Evolutionary conservation across 2,329 filamentous ascomycete genomes (phyloP).

Genomic region (Berkeleyomyces basicola): DNA sequence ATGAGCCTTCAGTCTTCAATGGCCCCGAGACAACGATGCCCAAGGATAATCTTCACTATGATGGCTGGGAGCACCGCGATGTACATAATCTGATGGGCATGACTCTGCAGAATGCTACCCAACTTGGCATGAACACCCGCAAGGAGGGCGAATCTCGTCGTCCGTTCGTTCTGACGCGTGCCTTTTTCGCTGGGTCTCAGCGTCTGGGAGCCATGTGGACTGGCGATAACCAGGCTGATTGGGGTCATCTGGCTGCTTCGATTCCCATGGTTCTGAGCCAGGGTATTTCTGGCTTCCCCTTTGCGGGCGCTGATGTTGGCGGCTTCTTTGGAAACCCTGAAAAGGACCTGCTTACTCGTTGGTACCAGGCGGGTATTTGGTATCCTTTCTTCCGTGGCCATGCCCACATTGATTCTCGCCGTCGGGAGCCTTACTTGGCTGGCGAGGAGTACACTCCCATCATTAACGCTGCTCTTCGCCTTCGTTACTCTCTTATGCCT

Average conservation of each 20-base stretch:
- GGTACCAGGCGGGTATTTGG: slow-evolving; percentile 94
- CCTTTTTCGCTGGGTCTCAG: slow-evolving; percentile 85
- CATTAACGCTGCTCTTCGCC: slow-evolving; percentile 70
- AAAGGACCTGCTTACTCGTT: slow-evolving; percentile 77
- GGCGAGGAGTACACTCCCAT: slow-evolving; percentile 74
- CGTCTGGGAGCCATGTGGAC: slow-evolving; percentile 95
- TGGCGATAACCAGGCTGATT: slow-evolving; percentile 87
- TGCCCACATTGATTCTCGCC: slow-evolving; percentile 88
- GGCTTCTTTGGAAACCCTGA: slow-evolving; percentile 97
- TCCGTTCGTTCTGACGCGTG: slow-evolving; percentile 82
- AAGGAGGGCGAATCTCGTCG: slow-evolving; percentile 73
- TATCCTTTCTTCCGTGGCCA: slow-evolving; percentile 98
- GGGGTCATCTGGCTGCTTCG: slow-evolving; percentile 77
- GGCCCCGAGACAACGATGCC: slow-evolving; percentile 97
- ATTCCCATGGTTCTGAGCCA: slow-evolving; percentile 90
- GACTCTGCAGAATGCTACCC: slow-evolving; percentile 91
- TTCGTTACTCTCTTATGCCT: slow-evolving; percentile 79
- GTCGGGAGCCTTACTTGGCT: slow-evolving; percentile 80
- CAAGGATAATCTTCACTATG: slow-evolving; percentile 88
- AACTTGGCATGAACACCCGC: slow-evolving; percentile 64
- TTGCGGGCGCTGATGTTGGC: slow-evolving; percentile 86
- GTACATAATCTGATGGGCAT: slow-evolving; percentile 91
- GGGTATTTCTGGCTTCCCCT: slow-evolving; percentile 84
- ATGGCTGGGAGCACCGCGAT: slow-evolving; percentile 90
- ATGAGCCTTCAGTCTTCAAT: slow-evolving; percentile 97